Base-by-base conservation (phyloP, 257 asterid species). In the Voacanga thouarsii region DNA sequence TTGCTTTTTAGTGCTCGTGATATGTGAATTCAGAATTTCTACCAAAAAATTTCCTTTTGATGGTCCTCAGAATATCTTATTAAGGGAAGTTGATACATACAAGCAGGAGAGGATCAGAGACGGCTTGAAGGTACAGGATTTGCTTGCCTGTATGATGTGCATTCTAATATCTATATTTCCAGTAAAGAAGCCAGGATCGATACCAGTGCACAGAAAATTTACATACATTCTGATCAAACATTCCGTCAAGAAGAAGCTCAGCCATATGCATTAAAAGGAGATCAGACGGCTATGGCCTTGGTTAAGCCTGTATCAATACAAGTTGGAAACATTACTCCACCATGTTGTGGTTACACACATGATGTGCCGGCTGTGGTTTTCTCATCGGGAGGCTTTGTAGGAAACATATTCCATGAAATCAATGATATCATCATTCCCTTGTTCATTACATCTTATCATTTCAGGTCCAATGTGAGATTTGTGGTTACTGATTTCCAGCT, bases 261-360 rank as follows among this genome's bases (percentile, higher is more conserved):
- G 45, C 97, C 97, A 1, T 92, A 92, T 79, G 91, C 93, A 2
- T 77, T 91, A 39, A 93, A 88, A 77, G 86, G 86, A 57, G 96
- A 89, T 64, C 73, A 44, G 0, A n/a, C 19, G 2, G 91, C 87
- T 14, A 88, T 83, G 51, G 47, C 49, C 53, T n/a, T 45, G 12
- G 88, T 91, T 1, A 83, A 89, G 0, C 92, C 90, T 0, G 90
- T 92, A 7, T 85, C 47, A 66, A 85, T 92, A 72, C 50, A 69
- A 1, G 86, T 59, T 15, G 93, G 92, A 0, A 81, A 85, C 28
- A 16, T 44, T 2, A 75, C 83, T 7, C 70, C 69, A 0, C 93
- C 89, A 16, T 77, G 67, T 28, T 83, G 86, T 75, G 59, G 60
- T 30, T 55, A 43, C 51, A n/a, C 21, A n/a, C 84, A 87, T 28